Evolutionary conservation across 768 basidiomycete genomes (phyloP).

Genomic region (Podaxis pistillaris): DNA sequence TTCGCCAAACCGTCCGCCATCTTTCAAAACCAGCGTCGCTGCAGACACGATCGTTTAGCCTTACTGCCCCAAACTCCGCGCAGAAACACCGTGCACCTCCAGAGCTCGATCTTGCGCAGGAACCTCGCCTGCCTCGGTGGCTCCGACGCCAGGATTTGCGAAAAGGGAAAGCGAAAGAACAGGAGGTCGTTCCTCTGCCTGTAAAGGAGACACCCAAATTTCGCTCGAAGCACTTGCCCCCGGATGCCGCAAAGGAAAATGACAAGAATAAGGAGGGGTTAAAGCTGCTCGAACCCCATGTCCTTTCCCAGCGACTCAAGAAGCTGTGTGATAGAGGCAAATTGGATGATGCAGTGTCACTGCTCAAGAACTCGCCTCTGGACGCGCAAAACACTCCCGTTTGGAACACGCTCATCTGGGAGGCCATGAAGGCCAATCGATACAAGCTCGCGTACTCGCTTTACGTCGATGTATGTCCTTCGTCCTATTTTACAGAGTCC

Average conservation of each 20-base stretch:
- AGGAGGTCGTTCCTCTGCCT: background rate
- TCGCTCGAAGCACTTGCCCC: conserved; percentile 38
- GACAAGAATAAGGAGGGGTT: conserved; percentile 26
- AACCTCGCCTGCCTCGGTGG: conserved; percentile 26
- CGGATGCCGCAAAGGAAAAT: background rate
- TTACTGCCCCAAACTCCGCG: background rate
- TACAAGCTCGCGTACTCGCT: conserved; percentile 63
- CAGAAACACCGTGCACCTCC: background rate
- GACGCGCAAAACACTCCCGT: conserved; percentile 73
- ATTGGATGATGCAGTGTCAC: conserved; percentile 59
- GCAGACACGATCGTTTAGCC: background rate
- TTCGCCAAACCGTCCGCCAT: conserved; percentile 1
- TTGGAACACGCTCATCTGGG: conserved; percentile 80
- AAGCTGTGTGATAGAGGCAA: conserved; percentile 54
- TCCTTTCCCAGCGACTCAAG: conserved; percentile 57
- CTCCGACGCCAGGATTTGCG: conserved; percentile 26
- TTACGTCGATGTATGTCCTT: conserved; percentile 60
- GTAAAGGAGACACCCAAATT: conserved; percentile 19
- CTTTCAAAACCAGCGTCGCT: background rate
- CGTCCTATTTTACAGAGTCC: conserved; percentile 6
- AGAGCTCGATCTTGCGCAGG: background rate
- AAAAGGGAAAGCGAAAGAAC: conserved; percentile 10
- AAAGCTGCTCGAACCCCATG: conserved; percentile 57
- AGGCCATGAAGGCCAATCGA: conserved; percentile 53
- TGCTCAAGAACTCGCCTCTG: conserved; percentile 67